These are phyloP conservation scores for Phytophthora citricola DNA, from an alignment of 352 stramenopile genomes.

Conservation along the genomic window DNA sequence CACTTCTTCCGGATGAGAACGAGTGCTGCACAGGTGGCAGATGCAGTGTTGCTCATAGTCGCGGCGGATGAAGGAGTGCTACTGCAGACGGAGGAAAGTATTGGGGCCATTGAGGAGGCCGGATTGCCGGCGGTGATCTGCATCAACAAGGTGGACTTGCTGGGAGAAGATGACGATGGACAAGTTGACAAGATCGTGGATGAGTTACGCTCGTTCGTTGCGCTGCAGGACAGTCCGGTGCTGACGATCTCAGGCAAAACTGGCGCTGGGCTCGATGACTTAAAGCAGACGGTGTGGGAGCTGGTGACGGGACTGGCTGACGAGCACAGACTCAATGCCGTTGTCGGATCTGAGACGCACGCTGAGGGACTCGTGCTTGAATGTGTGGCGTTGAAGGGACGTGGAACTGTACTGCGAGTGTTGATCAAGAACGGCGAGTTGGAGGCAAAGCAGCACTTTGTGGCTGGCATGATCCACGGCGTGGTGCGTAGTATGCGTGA, in stretches of 20 bases:
- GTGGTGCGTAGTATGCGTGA: slow-evolving; percentile 69
- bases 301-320: slow-evolving; percentile 39
- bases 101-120: slow-evolving; percentile 85
- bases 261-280: slow-evolving; percentile 56
- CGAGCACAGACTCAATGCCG: slow-evolving; percentile 46
- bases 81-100: slow-evolving; percentile 98
- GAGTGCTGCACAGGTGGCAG: slow-evolving; percentile 96
- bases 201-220: slow-evolving; percentile 83
- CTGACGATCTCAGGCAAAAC: slow-evolving; percentile 82
- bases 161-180: slow-evolving; percentile 34
- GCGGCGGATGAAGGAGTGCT: slow-evolving; percentile 98
- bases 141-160: slow-evolving; percentile 91
- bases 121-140: slow-evolving; percentile 78
- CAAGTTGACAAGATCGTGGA: slow-evolving; percentile 55
- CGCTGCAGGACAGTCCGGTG: slow-evolving; percentile 74
- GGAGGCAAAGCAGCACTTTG: slow-evolving; percentile 76
- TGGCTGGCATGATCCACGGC: slow-evolving; percentile 88
- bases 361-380: slow-evolving; percentile 80
- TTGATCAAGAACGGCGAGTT: slow-evolving; percentile 75
- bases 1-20: slow-evolving; percentile 99
- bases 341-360: slow-evolving; percentile 40
- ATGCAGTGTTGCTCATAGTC: slow-evolving; percentile 97
- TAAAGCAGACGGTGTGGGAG: slow-evolving; percentile 52
- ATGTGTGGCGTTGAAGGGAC: slow-evolving; percentile 67
- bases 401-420: slow-evolving; percentile 75